phyloP scores from a whole-genome alignment of 2,329 filamentous ascomycete species.

The Verticillium longisporum region DNA sequence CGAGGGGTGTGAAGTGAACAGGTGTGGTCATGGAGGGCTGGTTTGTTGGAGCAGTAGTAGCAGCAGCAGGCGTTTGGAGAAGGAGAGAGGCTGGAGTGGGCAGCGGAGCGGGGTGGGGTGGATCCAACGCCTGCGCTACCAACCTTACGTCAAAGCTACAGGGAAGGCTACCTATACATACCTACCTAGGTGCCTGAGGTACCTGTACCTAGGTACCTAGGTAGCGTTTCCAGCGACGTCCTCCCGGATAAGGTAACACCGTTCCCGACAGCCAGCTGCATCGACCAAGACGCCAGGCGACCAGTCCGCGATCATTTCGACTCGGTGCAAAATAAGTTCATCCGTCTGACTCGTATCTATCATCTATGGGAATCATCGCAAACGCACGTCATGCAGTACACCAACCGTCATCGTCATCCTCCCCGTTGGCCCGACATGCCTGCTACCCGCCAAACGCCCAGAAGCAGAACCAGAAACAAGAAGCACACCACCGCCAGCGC shows the following conservation, averaged over 20 bases:
- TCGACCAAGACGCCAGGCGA: neutral
- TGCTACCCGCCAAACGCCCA: neutral
- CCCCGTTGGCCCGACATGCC: neutral
- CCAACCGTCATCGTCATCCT: neutral
- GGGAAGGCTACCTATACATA: too few relatives aligned
- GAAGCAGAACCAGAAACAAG: neutral
- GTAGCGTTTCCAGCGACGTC: neutral
- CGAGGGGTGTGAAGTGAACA: neutral
- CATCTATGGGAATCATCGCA: neutral
- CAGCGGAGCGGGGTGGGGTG: neutral
- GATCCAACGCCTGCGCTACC: neutral
- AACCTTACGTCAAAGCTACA: neutral
- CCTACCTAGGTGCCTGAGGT: too few relatives aligned
- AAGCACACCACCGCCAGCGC: neutral
- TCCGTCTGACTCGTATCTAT: neutral
- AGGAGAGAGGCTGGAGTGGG: neutral
- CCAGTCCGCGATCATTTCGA: too few relatives aligned
- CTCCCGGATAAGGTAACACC: neutral
- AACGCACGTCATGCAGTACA: neutral
- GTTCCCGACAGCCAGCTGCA: neutral
- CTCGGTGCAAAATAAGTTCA: neutral
- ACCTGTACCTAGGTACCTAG: neutral
- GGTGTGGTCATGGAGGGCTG: neutral
- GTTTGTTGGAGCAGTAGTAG: slow-evolving; percentile 1
- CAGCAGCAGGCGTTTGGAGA: neutral